Base-by-base conservation (phyloP, 495 filamentous ascomycete genomes). In the Astrocystis sublimbata region DNA sequence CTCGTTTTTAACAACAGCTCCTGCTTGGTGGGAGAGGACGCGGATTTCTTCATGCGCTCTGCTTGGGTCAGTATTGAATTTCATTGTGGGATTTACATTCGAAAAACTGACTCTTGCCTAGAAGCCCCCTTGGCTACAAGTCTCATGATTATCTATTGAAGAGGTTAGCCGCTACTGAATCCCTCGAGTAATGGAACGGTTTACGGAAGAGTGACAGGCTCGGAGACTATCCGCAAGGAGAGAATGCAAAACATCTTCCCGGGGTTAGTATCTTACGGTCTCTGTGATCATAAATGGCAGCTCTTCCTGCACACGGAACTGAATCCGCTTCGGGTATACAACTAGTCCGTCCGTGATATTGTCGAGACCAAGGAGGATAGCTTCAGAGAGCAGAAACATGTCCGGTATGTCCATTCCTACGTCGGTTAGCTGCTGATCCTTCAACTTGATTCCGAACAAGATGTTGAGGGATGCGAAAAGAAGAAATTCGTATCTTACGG, bases 21-120 rank as follows among this genome's bases (percentile, higher is more conserved):
- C 83, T 4, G 94, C 92, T 78, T 98, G 80, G 74, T 93, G 92
- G n/a, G 86, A 90, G 60, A 97, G 81, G 13, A 96, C 89, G 58
- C 90, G 86, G 77, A 98, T 92, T 70, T 92, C 80, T 78, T 98
- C 94, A 73, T 98, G 96, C 3, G 94, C 89, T 24, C 60, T 62
- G 19, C n/a, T 46, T 40, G 21, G 49, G 24, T 55, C 23, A 47
- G 41, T 42, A 43, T 33, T 7, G 2, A 6, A 19, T 19, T 6
- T 38, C 38, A 35, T 21, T 5, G 15, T 13, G 6, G 19, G 12
- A 43, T 55, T 31, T 8, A 30, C 30, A n/a, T 49, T 17, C 15
- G 13, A 31, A 36, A 6, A 21, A 62, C 60, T 40, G 19, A 62
- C 60, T 97, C 90, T 72, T 98, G 94, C 52, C 96, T 82, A 41